Conservation (phyloP, 2,329 filamentous ascomycete species). For the Aspergillus amoenus region DNA sequence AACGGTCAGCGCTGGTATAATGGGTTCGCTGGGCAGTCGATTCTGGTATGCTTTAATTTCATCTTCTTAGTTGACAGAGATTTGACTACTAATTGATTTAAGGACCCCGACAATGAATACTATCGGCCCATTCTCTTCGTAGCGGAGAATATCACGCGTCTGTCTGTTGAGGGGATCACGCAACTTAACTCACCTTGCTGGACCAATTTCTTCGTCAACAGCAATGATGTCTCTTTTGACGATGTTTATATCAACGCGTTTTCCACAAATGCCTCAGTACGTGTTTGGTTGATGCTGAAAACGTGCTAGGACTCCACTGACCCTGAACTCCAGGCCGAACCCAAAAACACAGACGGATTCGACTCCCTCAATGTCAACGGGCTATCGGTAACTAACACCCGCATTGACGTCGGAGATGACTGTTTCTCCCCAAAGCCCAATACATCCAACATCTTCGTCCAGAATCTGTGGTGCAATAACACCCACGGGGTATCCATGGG, state of each 20-base stretch:
- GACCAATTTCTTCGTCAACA: constrained; percentile 63
- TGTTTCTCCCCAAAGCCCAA: constrained; percentile 64
- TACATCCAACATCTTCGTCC: constrained; percentile 57
- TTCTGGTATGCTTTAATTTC: constrained; percentile 25
- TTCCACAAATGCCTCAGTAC: constrained; percentile 48
- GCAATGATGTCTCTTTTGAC: constrained; percentile 55
- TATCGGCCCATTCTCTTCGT: constrained; percentile 61
- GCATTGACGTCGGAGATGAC: constrained; percentile 59
- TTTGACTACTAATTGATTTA: not conserved
- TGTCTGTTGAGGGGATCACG: constrained; percentile 58
- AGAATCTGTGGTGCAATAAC: constrained; percentile 62
- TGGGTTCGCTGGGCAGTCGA: constrained; percentile 45
- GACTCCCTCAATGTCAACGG: constrained; percentile 60
- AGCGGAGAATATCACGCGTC: constrained; percentile 60
- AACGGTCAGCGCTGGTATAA: constrained; percentile 56
- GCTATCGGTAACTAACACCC: constrained; percentile 51
- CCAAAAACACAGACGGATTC: constrained; percentile 64
- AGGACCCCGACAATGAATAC: constrained; percentile 56
- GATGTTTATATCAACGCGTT: constrained; percentile 56
- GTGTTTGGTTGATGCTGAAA: not conserved
- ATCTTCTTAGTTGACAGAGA: not conserved
- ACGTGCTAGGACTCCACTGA: not conserved
- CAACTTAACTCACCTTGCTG: constrained; percentile 63
- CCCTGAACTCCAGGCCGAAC: constrained; percentile 35
- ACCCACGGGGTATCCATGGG: constrained; percentile 60